These are phyloP conservation scores for Vanrija humicola DNA, from an alignment of 1,284 basidiomycete species.

Conservation along the genomic window DNA sequence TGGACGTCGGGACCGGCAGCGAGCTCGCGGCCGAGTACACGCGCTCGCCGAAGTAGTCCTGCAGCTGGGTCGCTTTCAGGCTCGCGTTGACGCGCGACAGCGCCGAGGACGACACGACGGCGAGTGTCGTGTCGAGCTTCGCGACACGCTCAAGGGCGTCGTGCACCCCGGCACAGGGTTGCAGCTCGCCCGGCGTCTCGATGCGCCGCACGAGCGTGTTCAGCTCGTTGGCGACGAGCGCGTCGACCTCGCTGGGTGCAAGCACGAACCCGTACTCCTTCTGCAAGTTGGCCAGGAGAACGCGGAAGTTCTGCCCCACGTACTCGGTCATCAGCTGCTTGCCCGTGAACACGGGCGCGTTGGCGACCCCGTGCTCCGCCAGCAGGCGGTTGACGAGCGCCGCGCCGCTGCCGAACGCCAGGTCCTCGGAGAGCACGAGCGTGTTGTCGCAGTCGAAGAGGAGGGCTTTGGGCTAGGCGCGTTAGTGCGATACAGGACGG, in stretches of 20 bases:
- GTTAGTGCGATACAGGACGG: no score
- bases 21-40: slow-evolving; percentile 47
- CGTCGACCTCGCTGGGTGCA: slow-evolving; percentile 15
- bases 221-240: slow-evolving; percentile 19
- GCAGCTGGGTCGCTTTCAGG: slow-evolving; percentile 17
- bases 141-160: slow-evolving; percentile 10
- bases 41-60: slow-evolving; percentile 49
- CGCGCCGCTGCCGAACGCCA: slow-evolving; percentile 26
- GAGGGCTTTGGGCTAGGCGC: slow-evolving; percentile 10
- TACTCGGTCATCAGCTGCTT: slow-evolving; percentile 17
- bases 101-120: slow-evolving; percentile 22
- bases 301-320: slow-evolving; percentile 31
- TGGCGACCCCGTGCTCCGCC: neutral
- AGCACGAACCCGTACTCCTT: slow-evolving; percentile 16
- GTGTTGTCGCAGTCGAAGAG: slow-evolving; percentile 36
- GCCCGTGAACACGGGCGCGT: slow-evolving; percentile 12
- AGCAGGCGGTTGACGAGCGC: slow-evolving; percentile 22
- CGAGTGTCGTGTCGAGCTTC: slow-evolving; percentile 9
- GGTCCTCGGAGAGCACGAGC: slow-evolving; percentile 26
- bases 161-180: slow-evolving; percentile 17
- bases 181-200: neutral
- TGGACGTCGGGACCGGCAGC: slow-evolving; percentile 19
- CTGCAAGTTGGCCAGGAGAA: slow-evolving; percentile 17
- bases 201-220: slow-evolving; percentile 4
- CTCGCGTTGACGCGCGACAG: slow-evolving; percentile 22